Conservation (phyloP, 768 basidiomycete species). For the Tulasnella calospora region DNA sequence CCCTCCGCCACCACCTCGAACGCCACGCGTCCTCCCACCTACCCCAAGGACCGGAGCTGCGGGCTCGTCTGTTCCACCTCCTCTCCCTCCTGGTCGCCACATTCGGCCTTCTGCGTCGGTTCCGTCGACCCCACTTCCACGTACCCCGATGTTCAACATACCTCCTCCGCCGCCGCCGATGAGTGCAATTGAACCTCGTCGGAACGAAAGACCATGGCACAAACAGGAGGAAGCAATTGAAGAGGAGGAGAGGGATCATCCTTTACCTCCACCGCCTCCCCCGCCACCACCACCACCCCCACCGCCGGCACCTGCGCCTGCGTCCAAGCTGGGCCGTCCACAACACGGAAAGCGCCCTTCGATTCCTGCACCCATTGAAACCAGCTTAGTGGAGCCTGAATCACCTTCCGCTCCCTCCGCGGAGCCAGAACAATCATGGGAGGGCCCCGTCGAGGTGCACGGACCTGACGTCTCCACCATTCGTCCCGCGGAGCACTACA, state of each 20-base stretch:
- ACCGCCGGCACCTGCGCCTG: conserved; percentile 21
- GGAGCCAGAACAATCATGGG: neutral
- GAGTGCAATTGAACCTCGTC: conserved; percentile 13
- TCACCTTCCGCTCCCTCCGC: neutral
- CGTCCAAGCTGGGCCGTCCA: conserved; percentile 11
- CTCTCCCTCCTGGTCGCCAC: conserved; percentile 26
- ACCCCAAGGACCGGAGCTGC: conserved; percentile 4
- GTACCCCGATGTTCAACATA: conserved; percentile 37
- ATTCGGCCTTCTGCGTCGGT: conserved; percentile 25
- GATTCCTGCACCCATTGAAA: neutral
- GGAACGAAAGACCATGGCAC: neutral
- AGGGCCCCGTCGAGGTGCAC: neutral
- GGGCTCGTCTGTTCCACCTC: conserved; percentile 22
- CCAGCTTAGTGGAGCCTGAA: neutral
- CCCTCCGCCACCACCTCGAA: conserved; percentile 23
- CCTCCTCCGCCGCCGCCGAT: conserved; percentile 31
- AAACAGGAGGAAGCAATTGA: conserved; percentile 9
- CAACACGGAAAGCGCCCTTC: neutral
- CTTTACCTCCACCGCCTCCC: conserved; percentile 32
- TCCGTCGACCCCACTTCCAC: conserved; percentile 37
- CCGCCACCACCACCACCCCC: conserved; percentile 28
- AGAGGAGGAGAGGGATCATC: conserved; percentile 20
- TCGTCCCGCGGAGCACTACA: conserved; percentile 2
- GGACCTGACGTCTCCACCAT: neutral
- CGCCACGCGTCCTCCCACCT: conserved; percentile 4